These are phyloP conservation scores for Penicillium sp. DNA, from an alignment of 2,329 filamentous ascomycete species.

Conservation along the genomic window DNA sequence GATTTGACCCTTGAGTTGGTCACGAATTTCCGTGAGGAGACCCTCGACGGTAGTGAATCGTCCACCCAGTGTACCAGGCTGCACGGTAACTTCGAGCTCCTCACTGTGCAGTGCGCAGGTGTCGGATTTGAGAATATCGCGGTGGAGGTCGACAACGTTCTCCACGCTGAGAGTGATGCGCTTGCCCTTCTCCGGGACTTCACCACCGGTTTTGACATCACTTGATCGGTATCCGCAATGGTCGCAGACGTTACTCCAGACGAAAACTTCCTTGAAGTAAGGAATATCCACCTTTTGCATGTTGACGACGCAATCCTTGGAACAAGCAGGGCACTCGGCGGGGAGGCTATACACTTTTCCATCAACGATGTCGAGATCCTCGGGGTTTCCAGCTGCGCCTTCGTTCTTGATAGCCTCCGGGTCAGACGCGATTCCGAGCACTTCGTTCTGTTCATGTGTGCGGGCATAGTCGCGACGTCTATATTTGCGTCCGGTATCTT, in stretches of 20 bases:
- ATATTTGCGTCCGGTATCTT: slow-evolving; percentile 83
- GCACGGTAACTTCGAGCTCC: slow-evolving; percentile 84
- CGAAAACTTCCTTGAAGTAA: slow-evolving; percentile 94
- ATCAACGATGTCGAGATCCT: slow-evolving; percentile 82
- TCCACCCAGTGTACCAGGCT: slow-evolving; percentile 91
- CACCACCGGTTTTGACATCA: slow-evolving; percentile 96
- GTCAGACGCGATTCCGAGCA: slow-evolving; percentile 71
- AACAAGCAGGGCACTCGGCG: slow-evolving; percentile 88
- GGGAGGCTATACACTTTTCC: slow-evolving; percentile 94
- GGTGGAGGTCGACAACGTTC: slow-evolving; percentile 73
- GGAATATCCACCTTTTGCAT: slow-evolving; percentile 99
- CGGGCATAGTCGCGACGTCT: slow-evolving; percentile 82
- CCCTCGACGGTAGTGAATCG: slow-evolving; percentile 98
- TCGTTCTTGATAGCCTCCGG: slow-evolving; percentile 41
- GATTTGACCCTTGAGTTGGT: slow-evolving; percentile 86
- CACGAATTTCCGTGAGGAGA: slow-evolving; percentile 86
- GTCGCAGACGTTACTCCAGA: slow-evolving; percentile 93
- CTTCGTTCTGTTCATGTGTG: slow-evolving; percentile 82
- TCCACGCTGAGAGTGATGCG: slow-evolving; percentile 79
- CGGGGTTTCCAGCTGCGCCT: slow-evolving; percentile 54
- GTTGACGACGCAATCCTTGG: slow-evolving; percentile 82
- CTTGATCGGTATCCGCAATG: slow-evolving; percentile 93
- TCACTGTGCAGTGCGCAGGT: slow-evolving; percentile 86
- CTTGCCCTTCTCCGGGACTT: slow-evolving; percentile 82
- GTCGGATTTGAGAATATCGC: slow-evolving; percentile 96